phyloP scores from a whole-genome alignment of 2,329 filamentous ascomycete genomes.

The Phaeosphaeriaceae sp. region DNA sequence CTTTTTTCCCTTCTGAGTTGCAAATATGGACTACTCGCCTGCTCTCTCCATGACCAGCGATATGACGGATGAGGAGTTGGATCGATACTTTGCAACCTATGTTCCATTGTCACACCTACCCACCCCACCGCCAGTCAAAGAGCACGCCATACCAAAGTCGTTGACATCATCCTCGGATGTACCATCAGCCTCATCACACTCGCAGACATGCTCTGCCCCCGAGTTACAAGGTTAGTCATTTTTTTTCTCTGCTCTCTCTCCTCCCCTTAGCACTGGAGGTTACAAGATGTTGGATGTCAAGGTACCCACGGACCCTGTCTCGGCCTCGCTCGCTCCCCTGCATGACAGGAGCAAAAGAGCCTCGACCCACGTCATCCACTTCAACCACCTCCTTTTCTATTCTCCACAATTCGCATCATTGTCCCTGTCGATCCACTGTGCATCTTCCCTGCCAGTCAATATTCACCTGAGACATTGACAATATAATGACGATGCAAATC shows the following conservation, averaged over 20 bases:
- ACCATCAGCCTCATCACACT: slow-evolving; percentile 3
- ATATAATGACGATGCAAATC: no score
- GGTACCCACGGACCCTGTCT: slow-evolving; percentile 18
- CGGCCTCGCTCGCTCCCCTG: slow-evolving; percentile 26
- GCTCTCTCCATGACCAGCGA: slow-evolving; percentile 36
- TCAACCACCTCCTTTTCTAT: slow-evolving; percentile 9
- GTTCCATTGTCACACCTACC: slow-evolving; percentile 49
- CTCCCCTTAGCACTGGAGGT: no score
- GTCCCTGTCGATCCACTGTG: slow-evolving; percentile 30
- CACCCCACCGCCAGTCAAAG: slow-evolving; percentile 48
- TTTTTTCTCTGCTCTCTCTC: slow-evolving; percentile 8
- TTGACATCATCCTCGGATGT: slow-evolving; percentile 11
- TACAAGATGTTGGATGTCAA: slow-evolving; percentile 16
- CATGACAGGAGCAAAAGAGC: slow-evolving; percentile 8
- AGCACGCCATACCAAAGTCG: slow-evolving; percentile 19
- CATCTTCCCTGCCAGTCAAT: background rate
- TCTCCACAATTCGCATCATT: slow-evolving; percentile 4
- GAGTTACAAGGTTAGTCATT: slow-evolving; percentile 39
- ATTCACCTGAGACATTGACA: background rate
- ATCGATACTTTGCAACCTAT: slow-evolving; percentile 48
- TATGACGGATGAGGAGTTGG: slow-evolving; percentile 48
- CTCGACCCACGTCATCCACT: slow-evolving; percentile 20
- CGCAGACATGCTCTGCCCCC: slow-evolving; percentile 13
- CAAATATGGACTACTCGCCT: slow-evolving; percentile 34
- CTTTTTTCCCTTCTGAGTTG: no score